Evolutionary conservation across 1,139 yeast species (phyloP), one percentile per base, ranked within the genome.

Genomic region (Candida pseudoviswanathii): DNA sequence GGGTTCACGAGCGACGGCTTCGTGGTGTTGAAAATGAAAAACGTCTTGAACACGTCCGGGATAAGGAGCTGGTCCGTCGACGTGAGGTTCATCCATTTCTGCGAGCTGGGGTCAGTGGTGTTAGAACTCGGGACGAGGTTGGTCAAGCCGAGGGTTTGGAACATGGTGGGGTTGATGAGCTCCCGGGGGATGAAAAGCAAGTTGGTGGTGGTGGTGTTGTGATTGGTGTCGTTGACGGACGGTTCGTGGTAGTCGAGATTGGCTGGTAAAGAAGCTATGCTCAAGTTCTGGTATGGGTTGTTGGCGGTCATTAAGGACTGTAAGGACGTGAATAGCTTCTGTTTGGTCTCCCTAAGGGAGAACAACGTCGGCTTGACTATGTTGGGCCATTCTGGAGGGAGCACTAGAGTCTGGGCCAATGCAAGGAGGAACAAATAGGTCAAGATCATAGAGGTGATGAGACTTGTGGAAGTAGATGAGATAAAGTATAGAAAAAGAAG

Each of bases 21-120:
- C 2, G 47, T 21, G 3, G 73, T 63, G 54, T 73, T 72, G 58
- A 70, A 71, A 2, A 73, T 46, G 45, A 73, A 73, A 37, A 69
- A 56, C 9, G 64, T 70, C n/a, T 60, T 63, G n/a, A 65, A 58
- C 11, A 61, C 63, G 27, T 44, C 47, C 2, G 78, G 78, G 31
- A 52, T 46, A 24, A 49, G 24, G 22, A 55, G 22, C 43, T 51
- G 58, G 37, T 55, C 54, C 9, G 41, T 44, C 25, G 49, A 37
- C 21, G 58, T 51, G 26, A 58, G 43, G 39, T 57, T 53, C 41
- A 54, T 24, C 58, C 56, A 54, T 16, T 43, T 47, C 26, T 37
- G 11, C 5, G 27, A 34, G 3, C 34, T 7, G 16, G 4, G 25
- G 3, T 11, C 29, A 30, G 21, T 5, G 54, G 47, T 29, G 55